Percentiles rank a stretch among this genome's conserved stretches.
phyloP scores from a whole-genome alignment of 768 basidiomycete species.

The Hypholoma sublateritium region DNA sequence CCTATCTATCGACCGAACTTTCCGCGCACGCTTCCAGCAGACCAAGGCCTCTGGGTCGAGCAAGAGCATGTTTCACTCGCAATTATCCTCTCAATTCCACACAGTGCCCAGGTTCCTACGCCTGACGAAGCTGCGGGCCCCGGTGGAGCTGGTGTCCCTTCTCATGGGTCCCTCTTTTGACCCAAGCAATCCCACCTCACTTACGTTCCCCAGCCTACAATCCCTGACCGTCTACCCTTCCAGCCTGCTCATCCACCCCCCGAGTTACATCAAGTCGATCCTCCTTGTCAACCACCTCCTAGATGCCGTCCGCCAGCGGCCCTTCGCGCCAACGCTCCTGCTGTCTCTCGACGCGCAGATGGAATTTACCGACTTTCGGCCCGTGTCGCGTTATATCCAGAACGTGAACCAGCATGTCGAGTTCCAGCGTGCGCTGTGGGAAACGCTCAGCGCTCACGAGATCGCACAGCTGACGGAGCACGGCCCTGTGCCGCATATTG shows the following conservation, averaged over 20 bases:
- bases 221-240: conserved; percentile 17
- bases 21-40: conserved; percentile 13
- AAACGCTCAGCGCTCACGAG: conserved; percentile 10
- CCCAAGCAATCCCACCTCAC: background rate
- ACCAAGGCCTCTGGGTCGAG: background rate
- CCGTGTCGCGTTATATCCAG: conserved; percentile 12
- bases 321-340: background rate
- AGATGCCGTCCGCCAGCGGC: background rate
- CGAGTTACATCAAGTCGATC: conserved; percentile 16
- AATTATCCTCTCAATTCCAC: background rate
- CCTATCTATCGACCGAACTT: conserved; percentile 18
- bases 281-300: conserved; percentile 13
- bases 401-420: conserved; percentile 4
- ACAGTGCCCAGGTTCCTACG: conserved; percentile 7
- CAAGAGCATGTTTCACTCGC: background rate
- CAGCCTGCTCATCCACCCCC: conserved; percentile 15
- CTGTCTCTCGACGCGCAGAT: conserved; percentile 17
- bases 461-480: conserved; percentile 1
- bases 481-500: conserved; percentile 6
- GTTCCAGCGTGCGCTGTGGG: conserved; percentile 12
- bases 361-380: conserved; percentile 18
- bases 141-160: conserved; percentile 15
- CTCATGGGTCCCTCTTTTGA: conserved; percentile 8
- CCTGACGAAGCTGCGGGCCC: conserved; percentile 11
- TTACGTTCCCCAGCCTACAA: conserved; percentile 7